Conservation (phyloP, 805 yeast species). For the Cyberlindnera mycetangii region DNA sequence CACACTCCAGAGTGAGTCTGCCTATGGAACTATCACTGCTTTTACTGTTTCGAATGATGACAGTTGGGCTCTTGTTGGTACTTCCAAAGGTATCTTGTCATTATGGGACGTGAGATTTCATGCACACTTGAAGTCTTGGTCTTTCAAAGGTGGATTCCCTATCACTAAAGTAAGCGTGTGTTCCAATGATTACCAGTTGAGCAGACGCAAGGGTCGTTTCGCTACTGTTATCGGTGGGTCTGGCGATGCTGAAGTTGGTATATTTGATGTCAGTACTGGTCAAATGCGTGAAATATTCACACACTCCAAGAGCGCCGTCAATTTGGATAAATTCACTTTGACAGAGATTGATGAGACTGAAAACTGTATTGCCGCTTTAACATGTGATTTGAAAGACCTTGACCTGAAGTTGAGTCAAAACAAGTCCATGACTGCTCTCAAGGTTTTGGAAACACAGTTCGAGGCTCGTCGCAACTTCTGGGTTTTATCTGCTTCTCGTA, state of each 20-base stretch:
- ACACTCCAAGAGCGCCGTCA: conserved; percentile 10
- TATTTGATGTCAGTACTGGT: conserved; percentile 72
- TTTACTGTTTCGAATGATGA: conserved; percentile 52
- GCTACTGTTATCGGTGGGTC: conserved; percentile 69
- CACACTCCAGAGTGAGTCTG: conserved; percentile 49
- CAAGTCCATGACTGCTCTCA: conserved; percentile 20
- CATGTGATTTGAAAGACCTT: conserved; percentile 3
- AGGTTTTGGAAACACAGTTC: conserved; percentile 18
- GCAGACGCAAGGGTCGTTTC: conserved; percentile 38
- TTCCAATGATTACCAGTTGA: conserved; percentile 37
- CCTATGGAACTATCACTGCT: conserved; percentile 64
- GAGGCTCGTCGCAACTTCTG: conserved; percentile 22
- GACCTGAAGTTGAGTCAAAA: conserved; percentile 4
- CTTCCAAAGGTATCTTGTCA: conserved; percentile 67
- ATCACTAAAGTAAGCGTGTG: conserved; percentile 46
- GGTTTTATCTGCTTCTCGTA: conserved; percentile 17
- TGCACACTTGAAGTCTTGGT: conserved; percentile 58
- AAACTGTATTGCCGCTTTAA: not conserved
- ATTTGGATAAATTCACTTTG: conserved; percentile 20
- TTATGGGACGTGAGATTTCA: conserved; percentile 81
- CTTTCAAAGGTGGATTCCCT: conserved; percentile 47
- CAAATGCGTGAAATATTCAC: conserved; percentile 49
- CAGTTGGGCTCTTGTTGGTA: conserved; percentile 73
- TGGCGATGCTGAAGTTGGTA: conserved; percentile 52
- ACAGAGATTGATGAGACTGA: conserved; percentile 17